These are phyloP conservation scores for Aschersonia sp. DNA, from an alignment of 2,329 filamentous ascomycete species.

Conservation along the genomic window DNA sequence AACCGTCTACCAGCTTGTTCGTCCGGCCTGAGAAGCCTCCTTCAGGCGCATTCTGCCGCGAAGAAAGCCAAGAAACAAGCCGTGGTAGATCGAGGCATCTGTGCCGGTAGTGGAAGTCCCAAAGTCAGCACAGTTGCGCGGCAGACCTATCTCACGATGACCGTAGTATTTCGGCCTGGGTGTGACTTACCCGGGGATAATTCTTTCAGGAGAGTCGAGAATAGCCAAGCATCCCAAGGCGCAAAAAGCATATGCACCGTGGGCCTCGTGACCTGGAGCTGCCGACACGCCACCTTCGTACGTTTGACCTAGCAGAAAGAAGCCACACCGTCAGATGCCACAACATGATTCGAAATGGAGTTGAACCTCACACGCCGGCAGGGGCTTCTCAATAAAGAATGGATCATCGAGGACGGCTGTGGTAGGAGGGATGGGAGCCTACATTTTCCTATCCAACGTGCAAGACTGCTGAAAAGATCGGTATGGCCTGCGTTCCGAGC, in stretches of 20 bases:
- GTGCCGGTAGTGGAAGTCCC: conserved; percentile 2
- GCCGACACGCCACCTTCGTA: conserved; percentile 89
- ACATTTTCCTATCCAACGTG: conserved; percentile 71
- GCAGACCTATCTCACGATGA: not conserved
- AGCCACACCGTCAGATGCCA: not conserved
- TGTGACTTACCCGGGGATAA: conserved; percentile 51
- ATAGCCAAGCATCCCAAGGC: conserved; percentile 81
- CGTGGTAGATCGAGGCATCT: conserved; percentile 65
- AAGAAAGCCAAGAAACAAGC: conserved; percentile 76
- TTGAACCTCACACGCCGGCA: too few species aligned
- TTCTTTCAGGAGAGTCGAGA: conserved; percentile 62
- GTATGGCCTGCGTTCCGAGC: conserved; percentile 47
- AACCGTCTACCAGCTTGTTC: conserved; percentile 96
- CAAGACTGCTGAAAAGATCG: conserved; percentile 56
- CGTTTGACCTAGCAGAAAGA: conserved; percentile 53
- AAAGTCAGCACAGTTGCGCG: conserved; percentile 2
- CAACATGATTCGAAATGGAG: not conserved
- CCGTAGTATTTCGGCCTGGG: not conserved
- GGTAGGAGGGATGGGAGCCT: conserved; percentile 20
- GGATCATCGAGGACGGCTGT: too few species aligned
- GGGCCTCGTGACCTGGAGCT: conserved; percentile 76
- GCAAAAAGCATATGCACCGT: conserved; percentile 94
- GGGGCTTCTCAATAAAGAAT: too few species aligned
- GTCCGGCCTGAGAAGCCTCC: conserved; percentile 88
- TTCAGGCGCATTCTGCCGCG: conserved; percentile 79